Conservation (phyloP, 345 rosid genomes). For the Nasturtium officinale region DNA sequence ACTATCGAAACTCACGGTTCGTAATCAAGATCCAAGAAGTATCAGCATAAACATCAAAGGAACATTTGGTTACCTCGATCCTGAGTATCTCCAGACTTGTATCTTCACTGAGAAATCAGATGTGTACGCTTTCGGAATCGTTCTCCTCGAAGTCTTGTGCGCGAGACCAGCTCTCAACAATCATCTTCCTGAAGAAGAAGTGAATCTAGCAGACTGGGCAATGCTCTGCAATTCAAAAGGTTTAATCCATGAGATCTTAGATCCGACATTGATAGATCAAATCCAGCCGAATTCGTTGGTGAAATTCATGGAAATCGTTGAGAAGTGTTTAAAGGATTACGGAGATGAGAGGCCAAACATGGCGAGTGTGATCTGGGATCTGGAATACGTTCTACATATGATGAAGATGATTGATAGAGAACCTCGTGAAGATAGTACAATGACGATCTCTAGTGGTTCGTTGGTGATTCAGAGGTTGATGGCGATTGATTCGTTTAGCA, state of each 20-base stretch:
- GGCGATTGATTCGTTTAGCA: too few relatives aligned
- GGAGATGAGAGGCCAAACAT: constrained; percentile 54
- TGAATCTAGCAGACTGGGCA: constrained; percentile 30
- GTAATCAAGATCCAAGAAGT: constrained; percentile 35
- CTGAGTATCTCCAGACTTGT: neutral
- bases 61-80: constrained; percentile 41
- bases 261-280: constrained; percentile 5
- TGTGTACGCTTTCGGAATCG: constrained; percentile 31
- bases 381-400: constrained; percentile 17
- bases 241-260: constrained; percentile 4
- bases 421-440: constrained; percentile 24
- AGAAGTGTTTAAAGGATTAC: constrained; percentile 63
- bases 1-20: constrained; percentile 12
- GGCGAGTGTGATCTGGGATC: constrained; percentile 55
- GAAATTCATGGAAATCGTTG: constrained; percentile 52
- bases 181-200: neutral
- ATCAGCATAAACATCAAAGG: constrained; percentile 30
- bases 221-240: constrained; percentile 24
- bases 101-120: constrained; percentile 32
- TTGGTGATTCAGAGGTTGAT: neutral
- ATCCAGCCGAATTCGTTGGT: constrained; percentile 16
- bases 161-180: constrained; percentile 15
- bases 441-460: constrained; percentile 3
- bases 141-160: constrained; percentile 34
- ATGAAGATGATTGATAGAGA: constrained; percentile 16